Evolutionary conservation across 805 yeast species (phyloP).

Genomic region (Starmerella gropengiesseri): DNA sequence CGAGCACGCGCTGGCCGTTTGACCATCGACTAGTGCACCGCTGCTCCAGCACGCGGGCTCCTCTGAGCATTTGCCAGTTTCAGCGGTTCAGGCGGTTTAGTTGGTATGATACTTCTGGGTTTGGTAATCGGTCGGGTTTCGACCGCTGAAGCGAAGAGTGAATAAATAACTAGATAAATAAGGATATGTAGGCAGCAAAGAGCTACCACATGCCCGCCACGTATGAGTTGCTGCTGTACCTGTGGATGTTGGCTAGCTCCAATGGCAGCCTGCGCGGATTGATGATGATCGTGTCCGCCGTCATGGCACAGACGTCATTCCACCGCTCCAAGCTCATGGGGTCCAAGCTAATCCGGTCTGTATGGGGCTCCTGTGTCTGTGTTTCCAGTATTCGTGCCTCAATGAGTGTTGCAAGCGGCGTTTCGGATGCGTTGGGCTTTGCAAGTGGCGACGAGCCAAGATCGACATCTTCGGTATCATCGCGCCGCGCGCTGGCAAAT

Average conservation of each 20-base stretch:
- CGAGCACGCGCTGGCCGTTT: not conserved
- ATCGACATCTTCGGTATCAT: not conserved
- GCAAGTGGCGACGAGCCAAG: not conserved
- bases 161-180: constrained; percentile 1
- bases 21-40: not conserved
- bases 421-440: not conserved
- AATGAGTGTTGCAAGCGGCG: constrained; percentile 6
- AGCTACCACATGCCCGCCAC: not conserved
- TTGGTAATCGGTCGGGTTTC: no score
- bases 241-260: not conserved
- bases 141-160: no score
- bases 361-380: not conserved
- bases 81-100: no score
- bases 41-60: not conserved
- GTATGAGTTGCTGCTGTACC: not conserved
- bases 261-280: constrained; percentile 11
- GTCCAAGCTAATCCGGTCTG: not conserved
- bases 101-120: no score
- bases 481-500: not conserved
- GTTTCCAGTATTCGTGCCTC: constrained; percentile 3
- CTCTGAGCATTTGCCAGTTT: no score
- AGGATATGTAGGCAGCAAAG: not conserved
- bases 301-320: not conserved
- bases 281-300: constrained; percentile 2
- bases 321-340: not conserved